These are phyloP conservation scores for Trichophyton verrucosum DNA, from an alignment of 2,329 filamentous ascomycete species.

Conservation along the genomic window DNA sequence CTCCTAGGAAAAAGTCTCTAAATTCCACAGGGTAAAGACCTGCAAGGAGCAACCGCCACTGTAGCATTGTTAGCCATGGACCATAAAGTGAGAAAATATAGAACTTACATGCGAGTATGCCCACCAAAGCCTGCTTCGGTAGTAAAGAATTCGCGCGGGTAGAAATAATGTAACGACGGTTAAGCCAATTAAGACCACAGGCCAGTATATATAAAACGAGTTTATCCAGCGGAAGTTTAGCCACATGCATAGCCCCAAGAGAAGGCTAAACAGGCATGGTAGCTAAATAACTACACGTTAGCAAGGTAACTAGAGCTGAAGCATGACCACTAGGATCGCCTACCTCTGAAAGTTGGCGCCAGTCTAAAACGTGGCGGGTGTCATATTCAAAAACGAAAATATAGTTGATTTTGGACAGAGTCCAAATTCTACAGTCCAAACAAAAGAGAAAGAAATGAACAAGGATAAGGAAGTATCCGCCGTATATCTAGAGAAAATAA, in stretches of 20 bases:
- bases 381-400: conserved; percentile 96
- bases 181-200: conserved; percentile 62
- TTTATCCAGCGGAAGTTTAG: conserved; percentile 68
- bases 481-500: conserved; percentile 56
- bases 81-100: background rate
- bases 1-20: conserved; percentile 90
- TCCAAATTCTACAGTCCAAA: conserved; percentile 73
- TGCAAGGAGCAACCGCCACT: conserved; percentile 76
- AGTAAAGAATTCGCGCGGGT: conserved; percentile 61
- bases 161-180: conserved; percentile 59
- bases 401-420: conserved; percentile 79
- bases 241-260: conserved; percentile 70
- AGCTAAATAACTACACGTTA: conserved; percentile 38
- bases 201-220: conserved; percentile 71
- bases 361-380: conserved; percentile 71
- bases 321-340: conserved; percentile 11
- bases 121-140: conserved; percentile 72
- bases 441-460: conserved; percentile 75
- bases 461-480: conserved; percentile 75
- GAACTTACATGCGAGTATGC: conserved; percentile 68
- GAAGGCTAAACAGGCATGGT: conserved; percentile 67
- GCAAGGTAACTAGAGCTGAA: background rate
- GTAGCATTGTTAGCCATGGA: conserved; percentile 17
- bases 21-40: conserved; percentile 91
- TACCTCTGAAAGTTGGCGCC: conserved; percentile 70